Conservation (phyloP, 345 rosid species). For the Camelina sativa region DNA sequence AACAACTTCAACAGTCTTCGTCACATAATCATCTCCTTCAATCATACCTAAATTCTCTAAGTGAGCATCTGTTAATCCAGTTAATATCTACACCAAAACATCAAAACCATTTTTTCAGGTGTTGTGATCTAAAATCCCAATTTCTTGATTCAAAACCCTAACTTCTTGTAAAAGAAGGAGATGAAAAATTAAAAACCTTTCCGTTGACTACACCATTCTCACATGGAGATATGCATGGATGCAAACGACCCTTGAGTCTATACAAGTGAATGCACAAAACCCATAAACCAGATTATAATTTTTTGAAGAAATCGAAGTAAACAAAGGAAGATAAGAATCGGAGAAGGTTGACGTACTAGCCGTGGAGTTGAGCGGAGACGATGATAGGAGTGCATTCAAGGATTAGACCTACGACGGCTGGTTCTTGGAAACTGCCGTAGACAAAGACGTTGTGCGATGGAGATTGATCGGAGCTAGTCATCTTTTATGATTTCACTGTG, state of each 20-base stretch:
- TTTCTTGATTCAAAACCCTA: background rate
- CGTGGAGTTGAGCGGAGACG: slow-evolving; percentile 63
- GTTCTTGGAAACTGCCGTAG: slow-evolving; percentile 81
- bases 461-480: slow-evolving; percentile 26
- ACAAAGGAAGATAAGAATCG: background rate
- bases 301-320: background rate
- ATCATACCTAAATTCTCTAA: slow-evolving; percentile 61
- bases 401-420: slow-evolving; percentile 67
- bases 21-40: slow-evolving; percentile 75
- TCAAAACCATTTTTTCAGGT: background rate
- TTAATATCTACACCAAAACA: slow-evolving; percentile 55
- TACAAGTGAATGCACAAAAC: slow-evolving; percentile 63
- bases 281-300: background rate
- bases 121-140: background rate
- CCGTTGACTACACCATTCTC: slow-evolving; percentile 56
- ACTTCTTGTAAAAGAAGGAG: background rate
- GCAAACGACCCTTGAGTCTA: slow-evolving; percentile 81
- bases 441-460: slow-evolving; percentile 66
- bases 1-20: slow-evolving; percentile 63
- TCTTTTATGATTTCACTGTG: background rate
- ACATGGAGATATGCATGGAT: slow-evolving; percentile 78
- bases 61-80: slow-evolving; percentile 70
- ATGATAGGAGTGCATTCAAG: slow-evolving; percentile 62
- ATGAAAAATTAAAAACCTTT: slow-evolving; percentile 45
- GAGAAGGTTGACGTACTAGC: slow-evolving; percentile 51